Percentiles rank a stretch among this genome's conserved stretches.
Conservation (phyloP, 2,329 filamentous ascomycete genomes). For the Apiospora phragmitis region DNA sequence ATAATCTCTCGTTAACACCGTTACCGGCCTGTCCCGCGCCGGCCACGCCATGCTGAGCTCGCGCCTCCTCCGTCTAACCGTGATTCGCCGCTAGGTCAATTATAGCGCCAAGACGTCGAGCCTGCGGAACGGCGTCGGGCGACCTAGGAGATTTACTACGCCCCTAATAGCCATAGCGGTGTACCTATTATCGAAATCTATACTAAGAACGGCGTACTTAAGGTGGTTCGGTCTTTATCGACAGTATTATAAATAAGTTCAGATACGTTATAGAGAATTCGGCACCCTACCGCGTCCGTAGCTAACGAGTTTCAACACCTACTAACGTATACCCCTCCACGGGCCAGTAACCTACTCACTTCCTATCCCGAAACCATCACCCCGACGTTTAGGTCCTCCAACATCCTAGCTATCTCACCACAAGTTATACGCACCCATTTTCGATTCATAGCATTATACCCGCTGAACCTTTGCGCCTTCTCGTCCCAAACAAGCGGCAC, state of each 20-base stretch:
- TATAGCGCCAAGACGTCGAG: conserved; percentile 32
- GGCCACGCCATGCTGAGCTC: conserved; percentile 26
- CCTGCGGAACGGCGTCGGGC: conserved; percentile 34
- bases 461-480: too few species aligned
- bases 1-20: conserved; percentile 19
- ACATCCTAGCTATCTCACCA: too few species aligned
- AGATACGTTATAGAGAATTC: background rate
- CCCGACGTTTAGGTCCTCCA: too few species aligned
- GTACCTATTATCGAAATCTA: conserved; percentile 26
- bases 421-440: too few species aligned
- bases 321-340: background rate
- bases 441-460: too few species aligned
- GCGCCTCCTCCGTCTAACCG: conserved; percentile 18
- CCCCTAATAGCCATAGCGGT: conserved; percentile 20
- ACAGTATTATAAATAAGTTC: background rate
- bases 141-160: conserved; percentile 37
- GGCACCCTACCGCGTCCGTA: background rate
- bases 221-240: background rate
- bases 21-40: conserved; percentile 22
- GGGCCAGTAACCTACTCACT: background rate
- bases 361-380: background rate
- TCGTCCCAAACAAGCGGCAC: too few species aligned
- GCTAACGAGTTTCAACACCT: background rate
- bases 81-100: conserved; percentile 34
- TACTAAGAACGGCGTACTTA: conserved; percentile 27